Evolutionary conservation across 2,329 filamentous ascomycete species (phyloP).

Genomic region (Emmonsia crescens): DNA sequence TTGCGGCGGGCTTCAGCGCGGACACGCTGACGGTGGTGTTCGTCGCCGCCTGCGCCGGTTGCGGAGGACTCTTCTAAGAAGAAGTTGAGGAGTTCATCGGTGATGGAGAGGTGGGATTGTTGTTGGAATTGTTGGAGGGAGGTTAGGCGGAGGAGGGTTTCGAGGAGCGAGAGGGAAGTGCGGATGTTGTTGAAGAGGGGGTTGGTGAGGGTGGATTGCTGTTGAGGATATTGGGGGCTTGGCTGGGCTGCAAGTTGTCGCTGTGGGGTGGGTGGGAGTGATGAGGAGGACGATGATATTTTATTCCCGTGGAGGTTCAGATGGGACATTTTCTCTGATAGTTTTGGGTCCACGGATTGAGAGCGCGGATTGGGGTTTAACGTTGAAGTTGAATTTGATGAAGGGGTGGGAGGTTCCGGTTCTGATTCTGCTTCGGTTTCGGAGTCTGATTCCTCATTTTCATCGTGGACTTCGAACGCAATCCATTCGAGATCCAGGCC

Average conservation of each 20-base stretch:
- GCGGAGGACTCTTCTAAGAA: constrained; percentile 63
- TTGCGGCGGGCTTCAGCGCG: constrained; percentile 49
- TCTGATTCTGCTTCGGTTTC: constrained; percentile 34
- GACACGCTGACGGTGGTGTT: constrained; percentile 48
- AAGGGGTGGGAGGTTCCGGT: constrained; percentile 14
- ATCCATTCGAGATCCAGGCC: constrained; percentile 85
- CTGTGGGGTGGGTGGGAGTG: constrained; percentile 17
- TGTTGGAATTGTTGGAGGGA: constrained; percentile 90
- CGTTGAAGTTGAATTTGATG: constrained; percentile 6
- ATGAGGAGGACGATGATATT: constrained; percentile 17
- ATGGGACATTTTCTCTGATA: constrained; percentile 36
- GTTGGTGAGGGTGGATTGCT: constrained; percentile 33
- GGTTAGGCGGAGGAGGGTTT: constrained; percentile 76
- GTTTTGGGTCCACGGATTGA: constrained; percentile 30
- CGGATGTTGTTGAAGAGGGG: constrained; percentile 44
- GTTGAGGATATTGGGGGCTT: constrained; percentile 14
- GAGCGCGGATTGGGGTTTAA: constrained; percentile 13
- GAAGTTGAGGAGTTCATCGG: constrained; percentile 79
- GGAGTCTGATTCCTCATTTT: constrained; percentile 48
- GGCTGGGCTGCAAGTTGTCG: constrained; percentile 40
- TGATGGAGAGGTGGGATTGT: constrained; percentile 75
- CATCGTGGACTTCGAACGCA: constrained; percentile 72
- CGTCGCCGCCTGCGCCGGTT: constrained; percentile 53
- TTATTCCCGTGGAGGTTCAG: constrained; percentile 31
- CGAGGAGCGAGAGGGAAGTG: constrained; percentile 67